Conservation (phyloP, 768 basidiomycete genomes). For the Neoboletus magnificus region DNA sequence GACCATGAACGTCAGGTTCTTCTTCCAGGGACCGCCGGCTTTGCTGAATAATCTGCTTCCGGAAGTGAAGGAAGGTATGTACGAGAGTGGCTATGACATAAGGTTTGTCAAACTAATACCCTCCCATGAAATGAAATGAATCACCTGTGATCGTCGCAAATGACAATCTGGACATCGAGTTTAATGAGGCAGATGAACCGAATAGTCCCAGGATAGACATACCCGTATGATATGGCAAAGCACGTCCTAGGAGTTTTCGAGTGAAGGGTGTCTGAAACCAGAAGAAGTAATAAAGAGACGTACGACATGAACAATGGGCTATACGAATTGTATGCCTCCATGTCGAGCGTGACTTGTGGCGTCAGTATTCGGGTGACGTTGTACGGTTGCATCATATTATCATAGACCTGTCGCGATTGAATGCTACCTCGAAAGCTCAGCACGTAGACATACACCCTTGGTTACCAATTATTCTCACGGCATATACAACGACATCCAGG, state of each 20-base stretch:
- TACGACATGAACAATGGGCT: constrained; percentile 58
- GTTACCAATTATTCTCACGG: constrained; percentile 39
- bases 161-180: constrained; percentile 64
- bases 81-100: constrained; percentile 23
- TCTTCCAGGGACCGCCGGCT: constrained; percentile 66
- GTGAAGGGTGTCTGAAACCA: constrained; percentile 6
- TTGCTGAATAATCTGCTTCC: constrained; percentile 76
- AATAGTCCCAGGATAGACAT: background rate
- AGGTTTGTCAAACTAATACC: background rate
- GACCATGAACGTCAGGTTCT: constrained; percentile 81
- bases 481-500: constrained; percentile 57
- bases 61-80: constrained; percentile 56
- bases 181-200: background rate
- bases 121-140: background rate
- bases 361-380: constrained; percentile 58
- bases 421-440: constrained; percentile 36
- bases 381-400: constrained; percentile 55
- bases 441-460: background rate
- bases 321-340: constrained; percentile 50
- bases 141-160: constrained; percentile 77
- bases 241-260: constrained; percentile 12
- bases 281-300: constrained; percentile 2
- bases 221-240: constrained; percentile 33
- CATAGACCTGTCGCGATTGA: constrained; percentile 58
- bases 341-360: constrained; percentile 49